phyloP scores from a whole-genome alignment of 345 rosid species.

The Lepidium didymum region DNA sequence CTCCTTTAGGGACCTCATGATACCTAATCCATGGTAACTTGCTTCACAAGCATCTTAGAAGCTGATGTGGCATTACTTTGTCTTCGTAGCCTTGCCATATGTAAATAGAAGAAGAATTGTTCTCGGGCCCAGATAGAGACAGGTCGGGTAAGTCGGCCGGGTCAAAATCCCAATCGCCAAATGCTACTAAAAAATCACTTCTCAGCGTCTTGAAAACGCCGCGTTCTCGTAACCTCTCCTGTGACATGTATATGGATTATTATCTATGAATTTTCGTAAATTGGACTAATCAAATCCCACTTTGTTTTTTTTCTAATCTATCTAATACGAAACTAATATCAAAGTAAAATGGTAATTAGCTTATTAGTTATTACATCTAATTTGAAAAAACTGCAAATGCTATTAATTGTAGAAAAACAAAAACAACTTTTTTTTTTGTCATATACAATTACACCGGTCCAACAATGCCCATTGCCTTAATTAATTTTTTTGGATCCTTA shows the following conservation, averaged over 20 bases:
- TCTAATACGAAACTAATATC: not conserved
- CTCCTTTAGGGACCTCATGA: conserved; percentile 84
- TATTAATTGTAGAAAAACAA: not conserved
- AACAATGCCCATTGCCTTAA: too few relatives aligned
- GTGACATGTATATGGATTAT: not conserved
- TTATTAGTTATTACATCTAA: not conserved
- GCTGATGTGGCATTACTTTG: conserved; percentile 73
- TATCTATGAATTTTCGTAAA: not conserved
- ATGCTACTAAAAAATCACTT: conserved; percentile 48
- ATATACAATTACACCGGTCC: too few relatives aligned
- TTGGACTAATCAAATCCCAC: not conserved
- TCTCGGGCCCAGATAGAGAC: conserved; percentile 17
- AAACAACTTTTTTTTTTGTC: too few relatives aligned
- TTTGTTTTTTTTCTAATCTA: not conserved
- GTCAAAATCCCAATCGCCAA: conserved; percentile 83
- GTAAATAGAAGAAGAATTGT: conserved; percentile 43
- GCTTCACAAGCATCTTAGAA: conserved; percentile 51
- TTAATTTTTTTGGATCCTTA: too few relatives aligned
- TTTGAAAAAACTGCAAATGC: not conserved
- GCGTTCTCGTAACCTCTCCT: conserved; percentile 49
- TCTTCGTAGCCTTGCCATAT: conserved; percentile 90
- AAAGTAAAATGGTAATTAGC: not conserved
- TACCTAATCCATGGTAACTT: conserved; percentile 76
- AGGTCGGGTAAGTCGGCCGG: conserved; percentile 55
- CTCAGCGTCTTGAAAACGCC: conserved; percentile 55